Evolutionary conservation across 129 eudicot species (phyloP).

Genomic region (Mikania micrantha): DNA sequence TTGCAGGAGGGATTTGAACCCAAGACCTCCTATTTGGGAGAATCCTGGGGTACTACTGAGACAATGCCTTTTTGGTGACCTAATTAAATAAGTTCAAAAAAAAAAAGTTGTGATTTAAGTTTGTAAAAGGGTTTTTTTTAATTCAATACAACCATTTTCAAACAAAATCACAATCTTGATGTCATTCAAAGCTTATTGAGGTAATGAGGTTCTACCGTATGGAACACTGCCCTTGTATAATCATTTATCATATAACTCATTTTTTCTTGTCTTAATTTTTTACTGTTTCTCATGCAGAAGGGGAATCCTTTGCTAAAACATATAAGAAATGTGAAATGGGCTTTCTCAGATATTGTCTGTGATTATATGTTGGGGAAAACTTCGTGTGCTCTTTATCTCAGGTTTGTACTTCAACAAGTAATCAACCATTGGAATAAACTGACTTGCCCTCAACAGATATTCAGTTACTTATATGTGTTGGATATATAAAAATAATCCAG

Average conservation of each 20-base stretch:
- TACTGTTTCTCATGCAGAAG: constrained; percentile 46
- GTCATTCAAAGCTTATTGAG: background rate
- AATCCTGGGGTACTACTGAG: too few species aligned
- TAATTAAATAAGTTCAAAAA: background rate
- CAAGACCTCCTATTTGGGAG: too few species aligned
- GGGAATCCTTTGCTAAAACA: constrained; percentile 96
- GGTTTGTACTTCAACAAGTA: constrained; percentile 40
- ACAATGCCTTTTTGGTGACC: background rate
- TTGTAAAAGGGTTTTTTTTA: background rate
- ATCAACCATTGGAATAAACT: background rate
- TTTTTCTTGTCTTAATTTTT: background rate
- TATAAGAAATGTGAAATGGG: constrained; percentile 92
- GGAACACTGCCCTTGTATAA: background rate
- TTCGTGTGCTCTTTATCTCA: constrained; percentile 90
- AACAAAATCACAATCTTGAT: background rate
- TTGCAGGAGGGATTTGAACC: too few species aligned
- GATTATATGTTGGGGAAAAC: constrained; percentile 80
- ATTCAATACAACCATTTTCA: background rate
- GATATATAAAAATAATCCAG: too few species aligned
- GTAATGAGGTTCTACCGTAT: background rate
- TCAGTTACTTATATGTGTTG: background rate
- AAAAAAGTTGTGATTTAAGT: background rate
- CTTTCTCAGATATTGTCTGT: constrained; percentile 70
- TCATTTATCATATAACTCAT: background rate
- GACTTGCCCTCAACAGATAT: background rate